Conservation (phyloP, 805 yeast genomes). For the Yarrowia bubula region DNA sequence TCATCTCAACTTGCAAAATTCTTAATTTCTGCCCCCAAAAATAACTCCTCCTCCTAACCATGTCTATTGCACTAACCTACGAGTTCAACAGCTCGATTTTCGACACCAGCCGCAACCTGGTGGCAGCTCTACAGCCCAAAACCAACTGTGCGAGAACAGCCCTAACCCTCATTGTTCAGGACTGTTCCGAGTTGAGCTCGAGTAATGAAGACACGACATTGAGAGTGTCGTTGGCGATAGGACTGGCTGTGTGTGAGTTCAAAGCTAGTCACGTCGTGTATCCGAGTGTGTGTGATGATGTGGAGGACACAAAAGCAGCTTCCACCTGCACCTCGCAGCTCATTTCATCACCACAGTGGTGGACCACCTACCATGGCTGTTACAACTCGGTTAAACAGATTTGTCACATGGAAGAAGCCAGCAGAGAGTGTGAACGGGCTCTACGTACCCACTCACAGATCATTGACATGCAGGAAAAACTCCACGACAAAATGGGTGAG, state of each 20-base stretch:
- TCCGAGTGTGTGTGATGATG: slow-evolving; percentile 33
- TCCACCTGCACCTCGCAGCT: slow-evolving; percentile 33
- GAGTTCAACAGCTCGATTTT: slow-evolving; percentile 8
- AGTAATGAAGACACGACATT: slow-evolving; percentile 25
- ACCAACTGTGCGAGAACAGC: slow-evolving; percentile 35
- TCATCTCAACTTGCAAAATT: no score
- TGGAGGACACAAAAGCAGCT: not conserved
- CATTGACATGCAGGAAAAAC: slow-evolving; percentile 27
- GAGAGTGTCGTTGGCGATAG: slow-evolving; percentile 33
- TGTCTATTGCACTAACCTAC: not conserved
- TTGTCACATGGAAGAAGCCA: slow-evolving; percentile 40
- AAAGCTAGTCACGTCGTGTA: slow-evolving; percentile 34
- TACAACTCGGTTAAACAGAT: slow-evolving; percentile 53
- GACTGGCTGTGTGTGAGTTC: slow-evolving; percentile 38
- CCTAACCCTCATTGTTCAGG: slow-evolving; percentile 33
- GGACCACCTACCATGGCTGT: slow-evolving; percentile 73
- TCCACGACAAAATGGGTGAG: not conserved
- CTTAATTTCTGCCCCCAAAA: no score
- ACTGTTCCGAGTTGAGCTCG: slow-evolving; percentile 29
- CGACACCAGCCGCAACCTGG: not conserved
- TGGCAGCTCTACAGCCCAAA: slow-evolving; percentile 32
- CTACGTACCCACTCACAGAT: slow-evolving; percentile 26
- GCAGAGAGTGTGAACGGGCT: slow-evolving; percentile 1
- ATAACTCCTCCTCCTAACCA: not conserved
- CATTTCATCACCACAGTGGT: slow-evolving; percentile 49